Percentiles rank a stretch among this genome's conserved stretches.
These are phyloP conservation scores for Neonectria ditissima DNA, from an alignment of 2,329 filamentous ascomycete genomes.

Conservation along the genomic window DNA sequence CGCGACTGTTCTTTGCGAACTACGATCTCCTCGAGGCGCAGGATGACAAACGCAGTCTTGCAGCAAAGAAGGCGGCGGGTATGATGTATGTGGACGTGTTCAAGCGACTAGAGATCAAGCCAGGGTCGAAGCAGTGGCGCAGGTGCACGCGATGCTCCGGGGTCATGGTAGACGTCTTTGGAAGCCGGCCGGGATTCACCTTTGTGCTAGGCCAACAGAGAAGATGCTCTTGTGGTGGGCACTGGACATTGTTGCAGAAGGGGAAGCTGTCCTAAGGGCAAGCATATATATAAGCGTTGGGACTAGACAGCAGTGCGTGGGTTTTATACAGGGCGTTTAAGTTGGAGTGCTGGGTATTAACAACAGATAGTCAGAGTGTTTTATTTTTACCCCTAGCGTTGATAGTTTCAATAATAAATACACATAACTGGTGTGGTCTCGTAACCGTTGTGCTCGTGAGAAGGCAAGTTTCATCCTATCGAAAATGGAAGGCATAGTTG, in stretches of 20 bases:
- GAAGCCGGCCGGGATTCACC: slow-evolving; percentile 60
- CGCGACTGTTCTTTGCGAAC: slow-evolving; percentile 78
- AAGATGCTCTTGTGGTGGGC: slow-evolving; percentile 66
- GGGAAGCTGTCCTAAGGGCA: slow-evolving; percentile 39
- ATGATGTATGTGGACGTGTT: slow-evolving; percentile 65
- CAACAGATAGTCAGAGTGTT: background rate
- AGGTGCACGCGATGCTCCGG: slow-evolving; percentile 68
- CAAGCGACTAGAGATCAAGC: slow-evolving; percentile 65
- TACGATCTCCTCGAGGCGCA: slow-evolving; percentile 76
- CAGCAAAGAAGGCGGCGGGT: slow-evolving; percentile 51
- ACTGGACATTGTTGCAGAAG: slow-evolving; percentile 60
- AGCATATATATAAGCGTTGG: slow-evolving; percentile 9
- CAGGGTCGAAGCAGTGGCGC: slow-evolving; percentile 49
- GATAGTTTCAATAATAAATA: background rate
- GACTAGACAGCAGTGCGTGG: background rate
- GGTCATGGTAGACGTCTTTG: slow-evolving; percentile 72
- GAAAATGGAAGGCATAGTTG: too few species aligned
- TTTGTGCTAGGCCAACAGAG: slow-evolving; percentile 68
- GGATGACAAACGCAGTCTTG: slow-evolving; percentile 64
- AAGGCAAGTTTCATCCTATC: too few species aligned
- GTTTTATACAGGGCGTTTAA: slow-evolving; percentile 11
- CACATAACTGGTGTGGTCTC: background rate
- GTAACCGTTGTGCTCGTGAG: background rate
- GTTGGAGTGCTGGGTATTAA: background rate
- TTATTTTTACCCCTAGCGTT: background rate